These are phyloP conservation scores for Penicillium malachiteum DNA, from an alignment of 495 filamentous ascomycete species.

Conservation along the genomic window DNA sequence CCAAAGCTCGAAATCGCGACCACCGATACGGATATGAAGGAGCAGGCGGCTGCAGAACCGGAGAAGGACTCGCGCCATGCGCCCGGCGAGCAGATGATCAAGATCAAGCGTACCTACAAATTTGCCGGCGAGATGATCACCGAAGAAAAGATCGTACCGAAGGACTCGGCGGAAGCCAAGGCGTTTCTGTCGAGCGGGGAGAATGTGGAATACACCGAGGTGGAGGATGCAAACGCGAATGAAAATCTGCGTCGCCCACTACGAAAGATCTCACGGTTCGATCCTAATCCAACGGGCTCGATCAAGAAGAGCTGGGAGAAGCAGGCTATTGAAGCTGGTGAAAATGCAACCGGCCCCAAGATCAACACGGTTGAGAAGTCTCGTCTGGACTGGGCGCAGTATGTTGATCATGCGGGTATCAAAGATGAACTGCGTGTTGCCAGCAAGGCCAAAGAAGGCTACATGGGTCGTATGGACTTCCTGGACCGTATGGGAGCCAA, in stretches of 20 bases:
- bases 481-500: constrained; percentile 75
- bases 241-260: constrained; percentile 61
- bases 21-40: constrained; percentile 19
- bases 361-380: constrained; percentile 97
- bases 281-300: constrained; percentile 58
- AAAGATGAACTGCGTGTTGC: constrained; percentile 84
- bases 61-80: constrained; percentile 13
- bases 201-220: constrained; percentile 39
- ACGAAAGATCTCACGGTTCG: constrained; percentile 75
- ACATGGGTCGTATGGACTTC: constrained; percentile 83
- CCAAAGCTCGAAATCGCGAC: constrained; percentile 10
- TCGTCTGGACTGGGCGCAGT: constrained; percentile 89
- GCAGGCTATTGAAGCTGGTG: constrained; percentile 25
- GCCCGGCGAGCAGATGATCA: constrained; percentile 56
- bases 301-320: constrained; percentile 55
- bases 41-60: constrained; percentile 18
- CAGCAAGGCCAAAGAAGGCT: constrained; percentile 81
- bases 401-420: constrained; percentile 89
- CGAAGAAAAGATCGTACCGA: constrained; percentile 76
- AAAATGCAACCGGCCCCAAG: constrained; percentile 65
- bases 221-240: constrained; percentile 21
- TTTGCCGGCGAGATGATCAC: constrained; percentile 87
- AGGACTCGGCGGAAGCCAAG: constrained; percentile 77
- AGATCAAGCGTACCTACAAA: constrained; percentile 84
- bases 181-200: constrained; percentile 63